phyloP scores from a whole-genome alignment of 495 filamentous ascomycete genomes.

The Choiromyces venosus region DNA sequence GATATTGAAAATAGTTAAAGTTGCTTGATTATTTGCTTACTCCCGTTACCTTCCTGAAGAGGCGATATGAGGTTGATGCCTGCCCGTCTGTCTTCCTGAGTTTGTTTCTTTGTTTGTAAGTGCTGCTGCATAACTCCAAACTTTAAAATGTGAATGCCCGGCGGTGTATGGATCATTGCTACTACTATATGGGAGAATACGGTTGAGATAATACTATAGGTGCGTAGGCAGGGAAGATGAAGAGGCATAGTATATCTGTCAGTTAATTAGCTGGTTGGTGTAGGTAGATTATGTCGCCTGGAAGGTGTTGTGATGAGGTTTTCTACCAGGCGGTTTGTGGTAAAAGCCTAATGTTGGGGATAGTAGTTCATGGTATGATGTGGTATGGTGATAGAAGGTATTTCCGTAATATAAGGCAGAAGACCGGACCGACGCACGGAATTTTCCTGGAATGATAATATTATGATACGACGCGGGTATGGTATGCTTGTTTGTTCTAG shows the following conservation, averaged over 20 bases:
- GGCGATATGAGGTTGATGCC: not conserved
- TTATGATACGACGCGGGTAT: not conserved
- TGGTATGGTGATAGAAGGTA: not conserved
- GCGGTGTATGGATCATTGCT: no score
- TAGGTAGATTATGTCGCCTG: not conserved
- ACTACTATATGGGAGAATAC: not conserved
- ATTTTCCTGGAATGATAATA: not conserved
- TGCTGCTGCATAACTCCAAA: not conserved
- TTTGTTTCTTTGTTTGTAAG: not conserved
- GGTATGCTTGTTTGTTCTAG: not conserved
- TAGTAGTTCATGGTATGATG: not conserved
- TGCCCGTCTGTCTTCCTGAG: no score
- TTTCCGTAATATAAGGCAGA: not conserved
- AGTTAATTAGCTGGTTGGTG: not conserved
- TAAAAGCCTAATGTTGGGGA: not conserved
- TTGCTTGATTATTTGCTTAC: not conserved
- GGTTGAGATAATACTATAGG: not conserved
- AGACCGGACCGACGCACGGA: not conserved
- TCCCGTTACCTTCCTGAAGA: not conserved
- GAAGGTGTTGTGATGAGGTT: not conserved
- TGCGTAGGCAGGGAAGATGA: not conserved
- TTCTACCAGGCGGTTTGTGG: not conserved
- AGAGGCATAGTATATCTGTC: not conserved
- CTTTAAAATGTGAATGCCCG: not conserved
- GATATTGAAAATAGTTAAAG: not conserved